Evolutionary conservation across 176 grass and related monocot genomes (phyloP), one percentile per base, ranked within the genome.

Genomic region (Oryza nivara): DNA sequence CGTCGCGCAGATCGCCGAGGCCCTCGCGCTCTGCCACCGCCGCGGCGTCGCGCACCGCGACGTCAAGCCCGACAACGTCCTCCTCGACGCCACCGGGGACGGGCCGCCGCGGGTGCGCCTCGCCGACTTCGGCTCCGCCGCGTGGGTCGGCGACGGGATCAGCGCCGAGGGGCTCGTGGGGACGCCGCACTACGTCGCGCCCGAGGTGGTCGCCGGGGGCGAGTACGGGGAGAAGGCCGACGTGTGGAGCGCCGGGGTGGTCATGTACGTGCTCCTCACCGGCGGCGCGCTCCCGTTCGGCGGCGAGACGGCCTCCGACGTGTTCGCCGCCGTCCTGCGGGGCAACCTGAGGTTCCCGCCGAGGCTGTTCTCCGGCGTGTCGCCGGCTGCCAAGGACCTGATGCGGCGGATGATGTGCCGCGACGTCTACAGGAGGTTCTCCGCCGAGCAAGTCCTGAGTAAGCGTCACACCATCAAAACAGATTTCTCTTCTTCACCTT

Each of bases 51-150:
- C 81, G 20, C 95, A 97, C 88, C 89, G 95, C 48, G 95, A 97
- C 84, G 84, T 97, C 49, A 97, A 97, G 91, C 95, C 95, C 0
- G 95, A 97, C 81, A 95, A 97, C 80, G 72, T 97, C n/a, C 77
- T 97, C 20, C 82, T 97, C 76, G 91, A 95, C 83, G 45, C 23
- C 19, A 0, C 1, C 61, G 52, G n/a, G 11, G 92, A 22, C 0
- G 72, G 51, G 0, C 30, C 63, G 11, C 68, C 83, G 40, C 68
- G 89, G 26, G 78, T 61, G 47, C 72, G 93, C 38, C 89, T 97
- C 13, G 83, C 87, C 4, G 95, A 97, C 89, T 97, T 97, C 74
- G 95, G 95, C 0, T 95, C 91, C 0, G 95, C 92, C 5, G 95
- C 89, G 38, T 84, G 49, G 54, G 80, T 95, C 67, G 88, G 81